Evolutionary conservation across 1,284 basidiomycete species (phyloP).

Genomic region (Sanghuangporus weigelae): DNA sequence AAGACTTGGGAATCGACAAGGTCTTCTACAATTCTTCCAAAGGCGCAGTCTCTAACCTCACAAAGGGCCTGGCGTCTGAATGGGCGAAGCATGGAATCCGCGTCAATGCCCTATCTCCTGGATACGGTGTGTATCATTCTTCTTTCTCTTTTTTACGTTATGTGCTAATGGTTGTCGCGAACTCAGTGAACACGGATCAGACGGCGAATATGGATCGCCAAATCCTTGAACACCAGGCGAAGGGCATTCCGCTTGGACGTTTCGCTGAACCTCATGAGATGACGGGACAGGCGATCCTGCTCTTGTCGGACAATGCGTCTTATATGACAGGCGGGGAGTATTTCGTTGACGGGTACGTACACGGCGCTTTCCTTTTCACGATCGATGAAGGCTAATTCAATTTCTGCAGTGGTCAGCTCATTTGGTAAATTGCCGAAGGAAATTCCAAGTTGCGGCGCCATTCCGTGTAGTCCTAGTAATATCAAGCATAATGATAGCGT

Average conservation of each 20-base stretch:
- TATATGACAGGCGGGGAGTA: slow-evolving; percentile 42
- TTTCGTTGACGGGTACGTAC: slow-evolving; percentile 38
- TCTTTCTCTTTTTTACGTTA: neutral
- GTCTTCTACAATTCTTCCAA: slow-evolving; percentile 59
- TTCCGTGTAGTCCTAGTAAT: no score
- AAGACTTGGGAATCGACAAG: slow-evolving; percentile 26
- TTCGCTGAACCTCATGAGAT: slow-evolving; percentile 45
- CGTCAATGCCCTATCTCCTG: slow-evolving; percentile 57
- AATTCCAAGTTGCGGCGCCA: no score
- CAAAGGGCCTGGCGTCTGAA: slow-evolving; percentile 55
- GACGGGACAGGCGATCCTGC: slow-evolving; percentile 35
- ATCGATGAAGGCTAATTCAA: neutral
- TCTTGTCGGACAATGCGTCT: slow-evolving; percentile 36
- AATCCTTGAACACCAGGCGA: slow-evolving; percentile 30
- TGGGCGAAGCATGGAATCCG: slow-evolving; percentile 50
- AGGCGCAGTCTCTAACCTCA: slow-evolving; percentile 51
- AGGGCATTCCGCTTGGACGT: slow-evolving; percentile 34
- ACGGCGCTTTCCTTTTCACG: neutral
- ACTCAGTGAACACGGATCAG: slow-evolving; percentile 33
- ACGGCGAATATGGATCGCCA: slow-evolving; percentile 31
- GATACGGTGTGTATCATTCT: slow-evolving; percentile 39
- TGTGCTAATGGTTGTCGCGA: neutral
- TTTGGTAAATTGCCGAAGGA: slow-evolving; percentile 26
- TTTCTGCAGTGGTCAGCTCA: slow-evolving; percentile 29
- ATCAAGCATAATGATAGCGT: no score